Conservation (phyloP, 768 basidiomycete species). For the Boletus rubropictus region DNA sequence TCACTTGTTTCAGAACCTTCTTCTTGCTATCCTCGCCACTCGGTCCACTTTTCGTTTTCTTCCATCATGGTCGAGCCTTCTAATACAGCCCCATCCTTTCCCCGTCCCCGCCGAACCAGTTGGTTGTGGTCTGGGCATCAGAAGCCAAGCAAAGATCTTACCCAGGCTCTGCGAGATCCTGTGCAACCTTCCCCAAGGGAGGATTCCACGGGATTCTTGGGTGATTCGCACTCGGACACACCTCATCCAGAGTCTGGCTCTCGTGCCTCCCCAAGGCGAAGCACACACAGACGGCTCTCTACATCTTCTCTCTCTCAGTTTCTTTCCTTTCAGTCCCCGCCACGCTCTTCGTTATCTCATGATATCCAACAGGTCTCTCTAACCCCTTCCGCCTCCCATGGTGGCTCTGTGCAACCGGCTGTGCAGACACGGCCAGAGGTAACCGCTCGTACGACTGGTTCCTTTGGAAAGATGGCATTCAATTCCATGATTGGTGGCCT, state of each 20-base stretch:
- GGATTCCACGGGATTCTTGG: conserved; percentile 1
- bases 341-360: conserved; percentile 15
- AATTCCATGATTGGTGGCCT: conserved; percentile 68
- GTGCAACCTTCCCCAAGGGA: conserved; percentile 17
- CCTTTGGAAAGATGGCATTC: conserved; percentile 60
- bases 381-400: conserved; percentile 2
- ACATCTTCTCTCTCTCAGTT: conserved; percentile 23
- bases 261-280: conserved; percentile 15
- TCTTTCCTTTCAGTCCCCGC: conserved; percentile 20
- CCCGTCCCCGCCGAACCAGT: conserved; percentile 21
- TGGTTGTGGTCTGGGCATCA: conserved; percentile 28
- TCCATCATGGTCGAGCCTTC: conserved; percentile 22
- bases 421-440: conserved; percentile 32
- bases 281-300: conserved; percentile 20
- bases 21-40: conserved; percentile 5
- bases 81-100: background rate
- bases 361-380: conserved; percentile 18
- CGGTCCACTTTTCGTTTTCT: conserved; percentile 2
- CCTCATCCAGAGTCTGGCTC: conserved; percentile 1
- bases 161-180: conserved; percentile 11
- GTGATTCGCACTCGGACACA: background rate
- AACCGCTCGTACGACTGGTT: conserved; percentile 35
- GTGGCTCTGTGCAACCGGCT: conserved; percentile 5
- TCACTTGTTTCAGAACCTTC: conserved; percentile 15
- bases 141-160: conserved; percentile 19